Evolutionary conservation across 768 basidiomycete genomes (phyloP).

Genomic region (Trametes cingulata): DNA sequence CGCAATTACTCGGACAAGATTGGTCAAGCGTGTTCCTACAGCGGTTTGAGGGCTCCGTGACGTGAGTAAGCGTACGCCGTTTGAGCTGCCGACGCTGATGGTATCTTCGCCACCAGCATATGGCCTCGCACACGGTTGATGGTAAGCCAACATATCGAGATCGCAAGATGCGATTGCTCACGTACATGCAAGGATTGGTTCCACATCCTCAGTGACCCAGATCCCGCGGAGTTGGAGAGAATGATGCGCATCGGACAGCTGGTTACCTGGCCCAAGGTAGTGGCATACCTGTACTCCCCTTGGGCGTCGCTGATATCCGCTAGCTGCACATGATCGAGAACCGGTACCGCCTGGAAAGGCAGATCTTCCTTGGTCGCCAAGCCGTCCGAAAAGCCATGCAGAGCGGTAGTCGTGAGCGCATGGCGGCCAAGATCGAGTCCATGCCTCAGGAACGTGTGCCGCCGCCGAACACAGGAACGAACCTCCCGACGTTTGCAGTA

Average conservation of each 20-base stretch:
- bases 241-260: constrained; percentile 87
- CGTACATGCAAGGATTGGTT: constrained; percentile 68
- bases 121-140: constrained; percentile 81
- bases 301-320: background rate
- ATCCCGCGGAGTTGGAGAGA: constrained; percentile 72
- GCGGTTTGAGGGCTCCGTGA: constrained; percentile 85
- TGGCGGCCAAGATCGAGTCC: constrained; percentile 25
- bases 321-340: constrained; percentile 95
- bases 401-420: constrained; percentile 22
- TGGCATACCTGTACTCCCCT: constrained; percentile 1
- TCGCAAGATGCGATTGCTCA: background rate
- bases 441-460: constrained; percentile 28
- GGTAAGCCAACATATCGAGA: constrained; percentile 41
- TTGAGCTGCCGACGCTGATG: background rate
- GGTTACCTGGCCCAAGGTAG: constrained; percentile 97
- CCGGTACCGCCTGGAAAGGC: constrained; percentile 79
- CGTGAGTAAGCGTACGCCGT: constrained; percentile 50
- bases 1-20: constrained; percentile 90
- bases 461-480: constrained; percentile 31
- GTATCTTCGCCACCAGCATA: constrained; percentile 47
- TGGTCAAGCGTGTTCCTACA: constrained; percentile 98
- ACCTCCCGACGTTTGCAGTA: constrained; percentile 12
- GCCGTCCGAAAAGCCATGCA: constrained; percentile 60
- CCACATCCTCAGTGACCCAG: constrained; percentile 81
- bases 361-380: constrained; percentile 79